phyloP scores from a whole-genome alignment of 805 yeast species.

The Debaryomyces tyrocola region DNA sequence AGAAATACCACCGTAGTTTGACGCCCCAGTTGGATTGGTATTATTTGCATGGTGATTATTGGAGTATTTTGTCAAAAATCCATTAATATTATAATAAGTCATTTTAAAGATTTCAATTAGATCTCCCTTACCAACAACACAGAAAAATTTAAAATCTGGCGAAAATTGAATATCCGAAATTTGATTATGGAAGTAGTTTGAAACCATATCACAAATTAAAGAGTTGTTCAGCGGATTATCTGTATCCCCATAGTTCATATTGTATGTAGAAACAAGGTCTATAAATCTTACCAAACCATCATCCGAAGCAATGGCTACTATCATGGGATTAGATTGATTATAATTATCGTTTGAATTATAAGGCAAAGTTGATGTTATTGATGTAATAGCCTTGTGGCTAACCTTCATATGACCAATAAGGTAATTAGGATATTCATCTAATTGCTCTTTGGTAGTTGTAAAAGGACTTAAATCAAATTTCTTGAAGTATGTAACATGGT shows the following conservation, averaged over 20 bases:
- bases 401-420: constrained; percentile 60
- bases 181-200: constrained; percentile 67
- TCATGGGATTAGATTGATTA: constrained; percentile 34
- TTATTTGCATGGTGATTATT: constrained; percentile 6
- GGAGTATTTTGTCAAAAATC: constrained; percentile 22
- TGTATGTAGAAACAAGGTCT: constrained; percentile 43
- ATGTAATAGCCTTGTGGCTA: constrained; percentile 58
- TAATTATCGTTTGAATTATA: constrained; percentile 8
- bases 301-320: constrained; percentile 55
- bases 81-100: constrained; percentile 41
- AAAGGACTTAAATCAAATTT: constrained; percentile 36
- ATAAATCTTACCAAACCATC: constrained; percentile 65
- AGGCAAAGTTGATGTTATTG: constrained; percentile 34
- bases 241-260: constrained; percentile 25
- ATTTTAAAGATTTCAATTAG: constrained; percentile 40
- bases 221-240: constrained; percentile 17
- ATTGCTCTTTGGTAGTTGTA: constrained; percentile 4
- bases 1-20: constrained; percentile 10
- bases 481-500: constrained; percentile 35
- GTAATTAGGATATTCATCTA: constrained; percentile 10
- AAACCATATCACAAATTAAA: constrained; percentile 50
- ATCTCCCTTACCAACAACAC: constrained; percentile 57
- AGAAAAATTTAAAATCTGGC: constrained; percentile 47
- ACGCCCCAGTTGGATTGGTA: constrained; percentile 6
- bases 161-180: constrained; percentile 50